Conservation (phyloP, 208 protist genomes). For the Entamoeba dispar region DNA sequence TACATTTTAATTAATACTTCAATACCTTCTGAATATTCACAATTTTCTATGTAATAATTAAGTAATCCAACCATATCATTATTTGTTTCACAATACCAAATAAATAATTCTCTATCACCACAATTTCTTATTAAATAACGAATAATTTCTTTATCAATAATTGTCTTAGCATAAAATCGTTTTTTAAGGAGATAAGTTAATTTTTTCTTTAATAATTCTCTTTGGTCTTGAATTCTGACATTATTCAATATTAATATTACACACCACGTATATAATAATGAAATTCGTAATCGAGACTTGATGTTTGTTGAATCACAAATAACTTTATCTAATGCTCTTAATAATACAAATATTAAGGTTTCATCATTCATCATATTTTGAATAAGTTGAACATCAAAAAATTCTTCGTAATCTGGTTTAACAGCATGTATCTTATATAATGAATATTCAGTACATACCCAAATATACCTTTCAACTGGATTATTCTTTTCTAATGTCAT, state of each 20-base stretch:
- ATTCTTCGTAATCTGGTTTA: not conserved
- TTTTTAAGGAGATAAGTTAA: not conserved
- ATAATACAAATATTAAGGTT: not conserved
- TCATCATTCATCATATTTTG: not conserved
- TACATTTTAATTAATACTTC: not conserved
- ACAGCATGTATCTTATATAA: not conserved
- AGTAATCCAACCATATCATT: not conserved
- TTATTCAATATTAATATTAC: not conserved
- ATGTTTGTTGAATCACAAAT: not conserved
- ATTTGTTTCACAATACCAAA: not conserved
- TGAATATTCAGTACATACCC: not conserved
- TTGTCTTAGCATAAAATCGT: not conserved
- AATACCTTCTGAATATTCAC: not conserved
- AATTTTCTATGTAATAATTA: not conserved
- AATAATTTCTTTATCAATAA: not conserved
- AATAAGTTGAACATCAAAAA: not conserved
- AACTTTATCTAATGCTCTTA: not conserved
- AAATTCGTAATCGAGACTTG: not conserved
- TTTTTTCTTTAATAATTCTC: not conserved
- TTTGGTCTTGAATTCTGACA: not conserved
- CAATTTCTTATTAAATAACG: not conserved
- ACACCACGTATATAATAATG: not conserved
- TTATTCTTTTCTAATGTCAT: not conserved
- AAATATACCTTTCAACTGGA: not conserved
- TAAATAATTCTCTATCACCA: not conserved